Evolutionary conservation across 2,329 filamentous ascomycete genomes (phyloP).

Genomic region (Ophiostoma sp.): DNA sequence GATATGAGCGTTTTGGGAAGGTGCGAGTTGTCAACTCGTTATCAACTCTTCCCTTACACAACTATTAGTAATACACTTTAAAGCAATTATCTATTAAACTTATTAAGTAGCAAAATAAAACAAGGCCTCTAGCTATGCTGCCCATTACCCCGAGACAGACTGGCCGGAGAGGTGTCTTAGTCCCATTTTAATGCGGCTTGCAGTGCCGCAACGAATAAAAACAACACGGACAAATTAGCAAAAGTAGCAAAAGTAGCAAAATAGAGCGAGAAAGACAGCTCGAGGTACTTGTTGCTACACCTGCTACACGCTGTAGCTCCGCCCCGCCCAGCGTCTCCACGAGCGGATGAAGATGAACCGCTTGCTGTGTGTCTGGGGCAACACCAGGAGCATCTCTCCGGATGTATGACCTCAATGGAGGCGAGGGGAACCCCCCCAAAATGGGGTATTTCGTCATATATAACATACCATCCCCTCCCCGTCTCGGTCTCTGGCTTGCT

Average conservation of each 20-base stretch:
- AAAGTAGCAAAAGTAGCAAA: not conserved
- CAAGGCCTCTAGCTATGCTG: not conserved
- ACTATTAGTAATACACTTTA: not conserved
- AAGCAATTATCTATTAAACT: no score
- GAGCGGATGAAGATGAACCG: not conserved
- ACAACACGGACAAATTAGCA: no score
- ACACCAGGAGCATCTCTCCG: not conserved
- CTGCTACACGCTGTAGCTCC: not conserved
- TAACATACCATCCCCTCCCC: not conserved
- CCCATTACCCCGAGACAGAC: constrained; percentile 21
- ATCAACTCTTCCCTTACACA: not conserved
- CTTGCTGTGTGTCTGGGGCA: not conserved
- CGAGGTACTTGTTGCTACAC: constrained; percentile 3
- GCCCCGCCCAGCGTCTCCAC: constrained; percentile 16
- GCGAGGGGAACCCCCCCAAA: not conserved
- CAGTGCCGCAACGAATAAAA: not conserved
- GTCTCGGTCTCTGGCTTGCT: not conserved
- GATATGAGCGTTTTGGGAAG: not conserved
- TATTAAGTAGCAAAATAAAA: no score
- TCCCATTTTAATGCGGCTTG: constrained; percentile 19
- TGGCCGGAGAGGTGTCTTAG: constrained; percentile 11
- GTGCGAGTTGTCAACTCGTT: not conserved
- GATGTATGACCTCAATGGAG: constrained; percentile 12
- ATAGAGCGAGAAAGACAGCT: not conserved
- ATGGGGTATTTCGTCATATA: constrained; percentile 16